Percentiles rank a stretch among this genome's conserved stretches.
Evolutionary conservation across 768 basidiomycete species (phyloP).

Genomic region (Rhizopogon sp.): DNA sequence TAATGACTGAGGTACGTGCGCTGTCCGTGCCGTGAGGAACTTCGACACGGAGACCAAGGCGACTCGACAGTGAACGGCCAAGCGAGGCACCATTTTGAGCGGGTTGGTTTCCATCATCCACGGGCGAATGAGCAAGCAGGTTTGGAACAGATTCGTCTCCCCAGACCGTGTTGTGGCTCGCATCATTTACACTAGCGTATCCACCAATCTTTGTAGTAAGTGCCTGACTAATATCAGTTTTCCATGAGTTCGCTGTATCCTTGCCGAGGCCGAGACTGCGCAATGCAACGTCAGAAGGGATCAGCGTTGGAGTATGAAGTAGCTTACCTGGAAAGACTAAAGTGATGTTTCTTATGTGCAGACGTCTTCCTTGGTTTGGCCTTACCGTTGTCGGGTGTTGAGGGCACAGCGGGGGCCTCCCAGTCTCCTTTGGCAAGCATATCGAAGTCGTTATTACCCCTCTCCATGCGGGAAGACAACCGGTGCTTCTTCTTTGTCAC

Average conservation of each 20-base stretch:
- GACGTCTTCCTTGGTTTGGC: conserved; percentile 39
- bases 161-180: conserved; percentile 44
- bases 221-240: conserved; percentile 47
- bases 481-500: conserved; percentile 31
- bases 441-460: conserved; percentile 22
- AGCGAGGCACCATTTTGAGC: conserved; percentile 15
- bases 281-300: conserved; percentile 4
- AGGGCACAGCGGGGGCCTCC: conserved; percentile 53
- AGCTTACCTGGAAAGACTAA: conserved; percentile 63
- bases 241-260: conserved; percentile 53
- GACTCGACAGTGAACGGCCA: conserved; percentile 36
- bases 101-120: conserved; percentile 32
- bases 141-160: conserved; percentile 38
- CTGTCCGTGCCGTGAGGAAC: conserved; percentile 45
- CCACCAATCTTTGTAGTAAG: conserved; percentile 39
- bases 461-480: conserved; percentile 12
- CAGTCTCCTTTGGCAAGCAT: conserved; percentile 34
- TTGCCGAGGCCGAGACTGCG: conserved; percentile 60
- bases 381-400: conserved; percentile 49
- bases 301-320: background rate
- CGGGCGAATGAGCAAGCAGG: conserved; percentile 25
- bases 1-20: conserved; percentile 47
- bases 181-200: conserved; percentile 34
- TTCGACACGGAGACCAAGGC: conserved; percentile 44
- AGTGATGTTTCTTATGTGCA: conserved; percentile 55